A percentile compares a stretch with the other conserved stretches of the same genome.
phyloP scores from a whole-genome alignment of 371 early-diverging fungal genomes.

The Coemansia sp. region DNA sequence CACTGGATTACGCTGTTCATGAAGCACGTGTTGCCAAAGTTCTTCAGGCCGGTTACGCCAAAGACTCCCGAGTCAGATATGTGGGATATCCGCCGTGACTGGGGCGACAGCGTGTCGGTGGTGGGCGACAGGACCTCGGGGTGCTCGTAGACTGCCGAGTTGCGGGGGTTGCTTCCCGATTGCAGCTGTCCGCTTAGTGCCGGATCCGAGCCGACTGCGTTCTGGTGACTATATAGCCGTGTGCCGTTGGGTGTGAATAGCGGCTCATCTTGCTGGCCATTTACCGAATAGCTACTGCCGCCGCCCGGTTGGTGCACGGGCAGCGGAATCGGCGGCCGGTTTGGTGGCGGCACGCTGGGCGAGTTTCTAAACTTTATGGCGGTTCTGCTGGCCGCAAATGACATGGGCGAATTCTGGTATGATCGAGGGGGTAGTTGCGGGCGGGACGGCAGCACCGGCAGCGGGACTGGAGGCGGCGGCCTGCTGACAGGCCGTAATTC shows the following conservation, averaged over 20 bases:
- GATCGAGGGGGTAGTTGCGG: neutral
- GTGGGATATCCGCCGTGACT: slow-evolving; percentile 12
- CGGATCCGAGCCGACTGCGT: slow-evolving; percentile 57
- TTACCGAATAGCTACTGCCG: neutral
- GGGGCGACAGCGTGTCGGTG: slow-evolving; percentile 1
- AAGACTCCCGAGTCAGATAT: slow-evolving; percentile 22
- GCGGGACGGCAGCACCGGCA: neutral
- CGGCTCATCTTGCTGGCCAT: slow-evolving; percentile 6
- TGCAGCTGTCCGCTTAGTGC: slow-evolving; percentile 46
- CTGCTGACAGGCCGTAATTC: neutral
- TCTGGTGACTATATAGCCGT: slow-evolving; percentile 21
- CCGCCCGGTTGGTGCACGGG: neutral
- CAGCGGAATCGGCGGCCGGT: neutral
- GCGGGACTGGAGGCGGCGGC: neutral
- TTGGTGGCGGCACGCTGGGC: no score
- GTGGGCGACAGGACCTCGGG: neutral
- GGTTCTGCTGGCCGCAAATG: no score
- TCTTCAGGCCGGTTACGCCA: slow-evolving; percentile 73
- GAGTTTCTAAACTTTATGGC: no score
- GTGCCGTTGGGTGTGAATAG: slow-evolving; percentile 18
- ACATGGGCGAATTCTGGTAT: slow-evolving; percentile 1
- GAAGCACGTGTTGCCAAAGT: slow-evolving; percentile 95
- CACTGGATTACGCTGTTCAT: slow-evolving; percentile 88
- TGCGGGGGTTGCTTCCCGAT: slow-evolving; percentile 36
- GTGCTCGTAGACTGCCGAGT: slow-evolving; percentile 20